These are phyloP conservation scores for Allium fistulosum DNA, from an alignment of 106 monocot species.

Conservation along the genomic window DNA sequence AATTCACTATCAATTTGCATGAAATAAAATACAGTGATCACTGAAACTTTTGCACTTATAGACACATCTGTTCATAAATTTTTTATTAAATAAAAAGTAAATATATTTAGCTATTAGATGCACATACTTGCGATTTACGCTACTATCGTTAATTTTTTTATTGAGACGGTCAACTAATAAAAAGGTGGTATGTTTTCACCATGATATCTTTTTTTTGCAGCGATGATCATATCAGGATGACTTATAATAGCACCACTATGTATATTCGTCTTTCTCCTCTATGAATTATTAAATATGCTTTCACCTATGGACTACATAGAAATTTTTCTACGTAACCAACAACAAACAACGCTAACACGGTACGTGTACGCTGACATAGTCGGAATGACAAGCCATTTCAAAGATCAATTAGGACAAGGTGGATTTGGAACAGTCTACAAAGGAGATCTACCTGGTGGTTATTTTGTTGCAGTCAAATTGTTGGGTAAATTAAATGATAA, in stretches of 20 bases:
- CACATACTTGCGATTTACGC: no score
- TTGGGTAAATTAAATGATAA: constrained; percentile 13
- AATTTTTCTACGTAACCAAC: constrained; percentile 33
- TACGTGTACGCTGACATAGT: constrained; percentile 35
- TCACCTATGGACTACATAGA: constrained; percentile 18
- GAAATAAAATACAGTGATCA: no score
- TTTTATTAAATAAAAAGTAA: no score
- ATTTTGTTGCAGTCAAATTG: constrained; percentile 31
- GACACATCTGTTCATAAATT: no score
- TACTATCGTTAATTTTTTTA: no score
- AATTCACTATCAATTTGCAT: no score
- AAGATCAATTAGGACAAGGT: constrained; percentile 36
- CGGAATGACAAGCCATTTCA: constrained; percentile 31
- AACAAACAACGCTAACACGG: constrained; percentile 15
- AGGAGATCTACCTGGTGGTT: constrained; percentile 17
- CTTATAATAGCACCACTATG: constrained; percentile 18
- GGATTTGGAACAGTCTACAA: constrained; percentile 40
- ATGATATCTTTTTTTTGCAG: no score
- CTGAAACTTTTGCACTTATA: no score
- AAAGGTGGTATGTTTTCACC: no score
- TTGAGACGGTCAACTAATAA: no score
- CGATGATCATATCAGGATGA: not conserved
- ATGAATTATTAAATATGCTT: constrained; percentile 9
- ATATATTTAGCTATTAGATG: no score
- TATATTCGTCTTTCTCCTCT: constrained; percentile 17